Conservation (phyloP, 805 yeast genomes). For the Barnettozyma wickerhamii region DNA sequence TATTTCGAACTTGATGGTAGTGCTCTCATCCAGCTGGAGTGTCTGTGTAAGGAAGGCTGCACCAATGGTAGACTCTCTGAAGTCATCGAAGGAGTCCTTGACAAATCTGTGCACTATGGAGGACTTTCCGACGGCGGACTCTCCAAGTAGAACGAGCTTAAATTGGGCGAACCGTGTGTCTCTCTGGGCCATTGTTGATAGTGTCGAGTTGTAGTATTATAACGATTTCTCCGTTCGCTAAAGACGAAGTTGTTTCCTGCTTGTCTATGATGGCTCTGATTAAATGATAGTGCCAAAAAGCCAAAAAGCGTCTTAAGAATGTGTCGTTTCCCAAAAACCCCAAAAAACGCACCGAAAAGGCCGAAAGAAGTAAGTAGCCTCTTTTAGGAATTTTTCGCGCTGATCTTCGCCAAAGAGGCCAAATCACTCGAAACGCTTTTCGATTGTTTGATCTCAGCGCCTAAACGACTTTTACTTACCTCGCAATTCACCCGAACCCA, state of each 20-base stretch:
- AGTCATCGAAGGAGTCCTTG: slow-evolving; percentile 66
- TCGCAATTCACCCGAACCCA: no score
- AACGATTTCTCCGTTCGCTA: no score
- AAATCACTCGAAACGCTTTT: background rate
- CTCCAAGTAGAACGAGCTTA: slow-evolving; percentile 54
- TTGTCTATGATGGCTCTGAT: no score
- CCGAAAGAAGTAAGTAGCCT: background rate
- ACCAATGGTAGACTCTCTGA: slow-evolving; percentile 92
- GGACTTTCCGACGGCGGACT: slow-evolving; percentile 82
- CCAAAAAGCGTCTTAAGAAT: no score
- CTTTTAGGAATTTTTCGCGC: background rate
- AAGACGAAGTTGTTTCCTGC: no score
- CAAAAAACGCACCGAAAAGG: background rate
- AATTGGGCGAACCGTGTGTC: slow-evolving; percentile 43
- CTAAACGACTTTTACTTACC: no score
- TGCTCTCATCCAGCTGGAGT: slow-evolving; percentile 40
- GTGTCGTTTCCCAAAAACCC: no score
- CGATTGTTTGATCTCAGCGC: no score
- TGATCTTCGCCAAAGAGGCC: background rate
- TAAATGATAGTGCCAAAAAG: no score
- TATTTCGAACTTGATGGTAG: slow-evolving; percentile 44
- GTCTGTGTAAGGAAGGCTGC: slow-evolving; percentile 94
- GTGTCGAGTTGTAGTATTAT: no score
- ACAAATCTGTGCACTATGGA: slow-evolving; percentile 83
- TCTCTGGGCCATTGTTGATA: slow-evolving; percentile 10